Evolutionary conservation across 441 rosid genomes (phyloP), one percentile per base, ranked within the genome.

Genomic region (Adansonia gregorii): DNA sequence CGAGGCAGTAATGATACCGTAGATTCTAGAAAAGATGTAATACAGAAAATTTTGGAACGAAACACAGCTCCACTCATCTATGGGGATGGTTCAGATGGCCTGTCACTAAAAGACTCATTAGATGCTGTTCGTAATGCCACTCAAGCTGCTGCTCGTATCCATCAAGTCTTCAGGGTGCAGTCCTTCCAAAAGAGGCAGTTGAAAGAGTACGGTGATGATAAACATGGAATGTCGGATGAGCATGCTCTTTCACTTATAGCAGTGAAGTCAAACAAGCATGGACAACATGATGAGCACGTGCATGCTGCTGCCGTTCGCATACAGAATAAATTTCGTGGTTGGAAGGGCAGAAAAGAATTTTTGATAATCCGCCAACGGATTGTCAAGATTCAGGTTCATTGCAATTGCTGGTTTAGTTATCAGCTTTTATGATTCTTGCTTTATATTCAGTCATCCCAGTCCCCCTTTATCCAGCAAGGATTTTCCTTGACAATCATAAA

Each of bases 281-380:
- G 84, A 14, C 90, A 87, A 78, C 83, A 74, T 49, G 94, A 89
- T 67, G 94, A 85, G 74, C 89, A 88, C 15, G 92, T 83, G 71
- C 93, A 88, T 76, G 82, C 92, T 11, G 97, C 98, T 77, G 98
- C 98, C 0, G 79, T 78, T 75, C 82, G 93, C 72, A 94, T 94
- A 79, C 98, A 94, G 78, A 94, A 92, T 78, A 93, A 94, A 83
- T 94, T 87, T 84, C 94, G 97, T 0, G 85, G 98, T 80, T 94
- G 91, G 86, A 94, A 94, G 86, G 91, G 92, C 4, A 89, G 98
- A 76, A 93, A 89, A 85, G 97, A 93, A 5, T 94, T 87, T 82
- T 65, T 93, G 79, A 88, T 87, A 51, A 89, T 91, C 31, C 84
- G 97, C 78, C 89, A 90, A 82, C 90, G 88, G 54, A 89, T 94